Percentiles rank a stretch among this genome's conserved stretches.
These are phyloP conservation scores for Didymella sp. DNA, from an alignment of 2,329 filamentous ascomycete genomes.

Conservation along the genomic window DNA sequence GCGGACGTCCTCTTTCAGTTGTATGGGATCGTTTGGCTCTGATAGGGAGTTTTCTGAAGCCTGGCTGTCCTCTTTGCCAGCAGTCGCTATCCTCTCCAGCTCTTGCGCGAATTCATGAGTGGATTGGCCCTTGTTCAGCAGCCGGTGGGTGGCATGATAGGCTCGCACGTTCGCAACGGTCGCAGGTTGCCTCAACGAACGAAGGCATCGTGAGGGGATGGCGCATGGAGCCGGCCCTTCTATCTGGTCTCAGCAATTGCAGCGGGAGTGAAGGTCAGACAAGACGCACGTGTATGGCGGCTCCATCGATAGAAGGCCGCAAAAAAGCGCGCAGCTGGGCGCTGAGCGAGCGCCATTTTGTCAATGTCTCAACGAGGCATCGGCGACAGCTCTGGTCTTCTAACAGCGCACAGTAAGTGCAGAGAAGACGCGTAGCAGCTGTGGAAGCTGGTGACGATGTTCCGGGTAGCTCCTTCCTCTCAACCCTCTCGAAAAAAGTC, in stretches of 20 bases:
- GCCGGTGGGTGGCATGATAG: conserved; percentile 8
- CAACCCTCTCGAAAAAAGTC: conserved; percentile 13
- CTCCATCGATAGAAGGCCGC: conserved; percentile 55
- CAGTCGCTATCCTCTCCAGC: not conserved
- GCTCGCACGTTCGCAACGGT: not conserved
- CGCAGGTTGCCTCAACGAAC: not conserved
- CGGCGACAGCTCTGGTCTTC: not conserved
- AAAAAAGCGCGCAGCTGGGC: conserved; percentile 50
- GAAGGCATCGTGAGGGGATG: not conserved
- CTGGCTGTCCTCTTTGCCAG: not conserved
- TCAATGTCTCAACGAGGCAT: conserved; percentile 8
- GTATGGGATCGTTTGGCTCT: not conserved
- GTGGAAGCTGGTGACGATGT: conserved; percentile 12
- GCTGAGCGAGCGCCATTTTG: conserved; percentile 31
- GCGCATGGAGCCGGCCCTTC: conserved; percentile 21
- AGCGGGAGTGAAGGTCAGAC: not conserved
- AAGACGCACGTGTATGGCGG: conserved; percentile 35
- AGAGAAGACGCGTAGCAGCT: not conserved
- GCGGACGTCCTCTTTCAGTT: conserved; percentile 29
- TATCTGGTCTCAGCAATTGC: conserved; percentile 15
- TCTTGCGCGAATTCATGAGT: conserved; percentile 1
- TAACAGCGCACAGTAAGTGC: not conserved
- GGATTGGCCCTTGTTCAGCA: conserved; percentile 1
- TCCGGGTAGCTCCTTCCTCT: not conserved
- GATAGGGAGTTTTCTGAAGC: no score